Base-by-base conservation (phyloP, 2,329 filamentous ascomycete genomes). In the Cladosporium sp. region DNA sequence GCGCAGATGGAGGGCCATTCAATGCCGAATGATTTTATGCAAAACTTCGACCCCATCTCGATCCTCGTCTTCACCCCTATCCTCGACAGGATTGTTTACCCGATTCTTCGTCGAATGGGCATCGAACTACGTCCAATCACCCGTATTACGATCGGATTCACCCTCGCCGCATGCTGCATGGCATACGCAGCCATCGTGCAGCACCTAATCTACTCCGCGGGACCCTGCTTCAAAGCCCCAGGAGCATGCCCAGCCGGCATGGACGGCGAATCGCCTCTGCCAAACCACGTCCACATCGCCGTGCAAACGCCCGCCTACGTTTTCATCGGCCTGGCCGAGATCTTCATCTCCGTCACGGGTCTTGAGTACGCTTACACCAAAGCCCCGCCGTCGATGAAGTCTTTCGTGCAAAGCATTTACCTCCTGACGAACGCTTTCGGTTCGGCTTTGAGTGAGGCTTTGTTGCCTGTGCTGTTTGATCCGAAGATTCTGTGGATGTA, bases 401-500 rank as follows among this genome's bases (percentile, higher is more conserved):
- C 67, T 5, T 73, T 76, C 53, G 69, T 75, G 51, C 73, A 73
- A 67, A 65, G 39, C 13, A 50, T 43, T 25, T 43, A 50, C 40
- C 71, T 83, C 50, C 72, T 84, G 54, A 83, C 79, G 33, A 78
- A 72, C 39, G 81, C 80, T 3, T 72, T 80, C 38, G 79, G 78
- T 3, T 75, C 79, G 2, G 78, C 78, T 27, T 67, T 88, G 18
- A 80, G 78, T 2, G 78, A 83, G 57, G 77, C 82, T 2, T 69
- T 87, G 11, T 76, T 80, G 1, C 80, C 83, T 0, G 68, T 75
- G 4, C 78, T 80, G 6, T 76, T 76, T 50, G 80, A 88, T 62
- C 85, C 84, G 18, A 74, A 80, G 56, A 76, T 86, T 58, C 61
- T 83, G 51, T 86, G 82, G 80, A 78, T 87, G 74, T 65, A 65